Evolutionary conservation across 164 flowering plant genomes (phyloP), one percentile per base, ranked within the genome.

Genomic region (Kalanchoe fedtschenkoi): DNA sequence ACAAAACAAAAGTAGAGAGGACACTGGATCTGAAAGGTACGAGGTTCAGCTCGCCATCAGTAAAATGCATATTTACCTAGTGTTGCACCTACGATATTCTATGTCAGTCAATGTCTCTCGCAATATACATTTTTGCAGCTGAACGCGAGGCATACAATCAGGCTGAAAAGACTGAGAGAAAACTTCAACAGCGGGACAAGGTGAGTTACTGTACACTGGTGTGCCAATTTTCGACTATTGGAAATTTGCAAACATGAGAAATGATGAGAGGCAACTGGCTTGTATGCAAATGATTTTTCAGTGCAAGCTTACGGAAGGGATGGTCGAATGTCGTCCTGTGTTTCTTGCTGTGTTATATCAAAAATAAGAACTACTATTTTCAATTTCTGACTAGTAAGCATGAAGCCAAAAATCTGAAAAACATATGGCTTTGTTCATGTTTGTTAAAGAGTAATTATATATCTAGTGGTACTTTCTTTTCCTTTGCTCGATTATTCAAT

Each of bases 121-220:
- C 14, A 26, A 1, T 16, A 33, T 30, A 3, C 43, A 22, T 43
- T 61, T 24, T 2, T 77, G 65, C 82, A 95, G 99, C 96, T 71
- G 99, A 95, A 74, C 70, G 89, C 51, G 99, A 95, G 74, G 89
- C 95, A 43, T 86, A 85, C 21, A 81, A 78, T 82, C 88, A 88
- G 17, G 89, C 93, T 35, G 99, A 93, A 70, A 88, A 90, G 66
- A 88, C 95, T 9, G 93, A 87, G 71, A 87, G 92, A 71, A 95
- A 91, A 58, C 73, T 67, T 63, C 92, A 74, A 54, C 79, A 80
- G 73, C 79, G 98, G 74, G 95, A 88, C 5, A 95, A 91, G 65
- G 99, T 91, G 63, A 83, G 87, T 83, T 33, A 26, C 14, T 6
- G 56, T 29, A 11, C 22, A 3, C 21, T 9, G 30, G 30, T 37